phyloP scores from a whole-genome alignment of 805 yeast species.

The Wickerhamiella musiphila region DNA sequence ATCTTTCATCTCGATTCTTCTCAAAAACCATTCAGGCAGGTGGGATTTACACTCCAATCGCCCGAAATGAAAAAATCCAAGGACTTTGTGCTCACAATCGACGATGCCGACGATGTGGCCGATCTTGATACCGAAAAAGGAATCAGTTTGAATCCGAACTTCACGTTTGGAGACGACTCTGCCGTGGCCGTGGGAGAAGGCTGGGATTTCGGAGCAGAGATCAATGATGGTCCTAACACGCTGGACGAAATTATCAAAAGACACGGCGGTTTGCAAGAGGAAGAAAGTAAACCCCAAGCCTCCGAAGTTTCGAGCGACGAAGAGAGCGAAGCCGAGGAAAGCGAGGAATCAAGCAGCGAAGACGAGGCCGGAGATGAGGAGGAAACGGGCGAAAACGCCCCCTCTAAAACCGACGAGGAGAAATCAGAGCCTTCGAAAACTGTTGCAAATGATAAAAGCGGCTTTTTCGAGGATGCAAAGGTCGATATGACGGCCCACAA shows the following conservation, averaged over 20 bases:
- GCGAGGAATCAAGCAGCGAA: conserved; percentile 15
- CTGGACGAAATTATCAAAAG: conserved; percentile 73
- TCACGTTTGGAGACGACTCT: conserved; percentile 44
- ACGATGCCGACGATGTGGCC: conserved; percentile 13
- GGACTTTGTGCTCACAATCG: conserved; percentile 15
- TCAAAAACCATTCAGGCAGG: too few species aligned
- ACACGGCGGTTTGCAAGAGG: conserved; percentile 56
- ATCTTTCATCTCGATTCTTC: too few species aligned
- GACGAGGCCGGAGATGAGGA: conserved; percentile 15
- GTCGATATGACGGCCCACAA: conserved; percentile 28
- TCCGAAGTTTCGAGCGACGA: too few species aligned
- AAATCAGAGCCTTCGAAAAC: conserved; percentile 18
- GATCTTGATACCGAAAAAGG: conserved; percentile 28
- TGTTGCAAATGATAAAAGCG: conserved; percentile 23
- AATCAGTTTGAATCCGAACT: conserved; percentile 44
- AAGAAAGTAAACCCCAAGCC: conserved; percentile 27
- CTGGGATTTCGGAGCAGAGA: conserved; percentile 55
- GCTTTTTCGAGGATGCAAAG: conserved; percentile 20
- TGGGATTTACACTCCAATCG: too few species aligned
- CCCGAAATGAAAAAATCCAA: conserved; percentile 3
- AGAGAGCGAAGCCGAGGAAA: conserved; percentile 19
- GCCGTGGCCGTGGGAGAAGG: conserved; percentile 36
- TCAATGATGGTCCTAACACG: conserved; percentile 51
- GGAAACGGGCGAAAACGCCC: conserved; percentile 15
- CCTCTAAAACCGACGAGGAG: conserved; percentile 19